phyloP scores from a whole-genome alignment of 2,329 filamentous ascomycete species.

The Microdochium bolleyi region DNA sequence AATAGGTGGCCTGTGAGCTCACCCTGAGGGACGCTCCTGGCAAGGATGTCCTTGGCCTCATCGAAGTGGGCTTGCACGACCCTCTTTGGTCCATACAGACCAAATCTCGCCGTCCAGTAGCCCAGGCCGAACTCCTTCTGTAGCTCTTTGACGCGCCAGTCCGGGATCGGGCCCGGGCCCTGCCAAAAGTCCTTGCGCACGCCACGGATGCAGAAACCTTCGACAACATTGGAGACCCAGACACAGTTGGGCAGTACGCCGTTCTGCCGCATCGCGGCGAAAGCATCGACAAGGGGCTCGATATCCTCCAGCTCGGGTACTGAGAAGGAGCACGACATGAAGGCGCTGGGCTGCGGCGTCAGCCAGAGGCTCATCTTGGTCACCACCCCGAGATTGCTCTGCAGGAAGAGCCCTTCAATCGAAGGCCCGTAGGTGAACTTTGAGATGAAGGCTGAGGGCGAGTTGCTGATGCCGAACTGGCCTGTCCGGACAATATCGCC shows the following conservation, averaged over 20 bases:
- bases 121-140: constrained; percentile 30
- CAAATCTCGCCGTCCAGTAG: constrained; percentile 36
- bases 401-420: constrained; percentile 40
- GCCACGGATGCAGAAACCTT: constrained; percentile 34
- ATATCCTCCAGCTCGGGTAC: constrained; percentile 37
- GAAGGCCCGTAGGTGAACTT: constrained; percentile 31
- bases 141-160: constrained; percentile 33
- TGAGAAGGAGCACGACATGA: constrained; percentile 35
- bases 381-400: constrained; percentile 45
- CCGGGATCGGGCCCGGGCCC: constrained; percentile 32
- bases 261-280: constrained; percentile 32
- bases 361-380: constrained; percentile 44
- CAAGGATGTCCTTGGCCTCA: constrained; percentile 22
- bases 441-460: constrained; percentile 27
- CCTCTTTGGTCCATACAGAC: constrained; percentile 30
- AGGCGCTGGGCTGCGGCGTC: constrained; percentile 32
- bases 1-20: no score
- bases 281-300: constrained; percentile 32
- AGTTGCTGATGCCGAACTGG: constrained; percentile 30
- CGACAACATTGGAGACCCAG: constrained; percentile 36
- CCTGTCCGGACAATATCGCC: constrained; percentile 35
- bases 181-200: constrained; percentile 33
- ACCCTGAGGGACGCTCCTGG: no score
- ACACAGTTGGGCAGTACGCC: constrained; percentile 31
- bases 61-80: constrained; percentile 35